These are phyloP conservation scores for Dendrobium huoshanense DNA, from an alignment of 106 monocot genomes.

Conservation along the genomic window DNA sequence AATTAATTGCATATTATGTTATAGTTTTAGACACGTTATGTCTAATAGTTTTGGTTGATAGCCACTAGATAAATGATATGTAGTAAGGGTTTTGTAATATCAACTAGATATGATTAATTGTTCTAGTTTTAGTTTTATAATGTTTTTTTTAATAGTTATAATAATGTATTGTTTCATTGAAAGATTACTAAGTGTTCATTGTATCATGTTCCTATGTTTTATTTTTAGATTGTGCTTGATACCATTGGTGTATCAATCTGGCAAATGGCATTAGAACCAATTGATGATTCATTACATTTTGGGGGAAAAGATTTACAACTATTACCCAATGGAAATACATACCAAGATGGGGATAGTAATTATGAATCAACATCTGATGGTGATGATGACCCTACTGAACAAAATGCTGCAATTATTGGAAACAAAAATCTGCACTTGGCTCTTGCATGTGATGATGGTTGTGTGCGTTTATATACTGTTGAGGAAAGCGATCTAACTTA, in stretches of 20 bases:
- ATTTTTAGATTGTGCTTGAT: slow-evolving; percentile 60
- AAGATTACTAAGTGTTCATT: background rate
- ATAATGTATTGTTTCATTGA: background rate
- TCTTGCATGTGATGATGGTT: slow-evolving; percentile 95
- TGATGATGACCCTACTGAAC: slow-evolving; percentile 34
- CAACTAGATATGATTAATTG: background rate
- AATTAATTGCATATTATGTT: background rate
- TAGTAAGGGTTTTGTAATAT: background rate
- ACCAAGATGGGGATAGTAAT: slow-evolving; percentile 33
- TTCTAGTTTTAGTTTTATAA: background rate
- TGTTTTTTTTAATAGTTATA: background rate
- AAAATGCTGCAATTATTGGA: slow-evolving; percentile 15
- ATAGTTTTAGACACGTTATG: background rate
- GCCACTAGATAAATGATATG: background rate
- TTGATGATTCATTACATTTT: slow-evolving; percentile 15
- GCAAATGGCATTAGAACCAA: slow-evolving; percentile 94
- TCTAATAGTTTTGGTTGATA: background rate
- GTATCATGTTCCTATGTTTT: background rate
- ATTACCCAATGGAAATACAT: slow-evolving; percentile 33
- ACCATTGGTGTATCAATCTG: slow-evolving; percentile 80
- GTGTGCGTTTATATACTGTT: slow-evolving; percentile 61
- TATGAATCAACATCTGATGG: slow-evolving; percentile 41
- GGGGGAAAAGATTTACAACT: slow-evolving; percentile 9
- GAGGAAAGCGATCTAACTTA: slow-evolving; percentile 55
- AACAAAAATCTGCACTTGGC: slow-evolving; percentile 43